These are phyloP conservation scores for Pseudevernia furfuracea DNA, from an alignment of 495 filamentous ascomycete species.

Conservation along the genomic window DNA sequence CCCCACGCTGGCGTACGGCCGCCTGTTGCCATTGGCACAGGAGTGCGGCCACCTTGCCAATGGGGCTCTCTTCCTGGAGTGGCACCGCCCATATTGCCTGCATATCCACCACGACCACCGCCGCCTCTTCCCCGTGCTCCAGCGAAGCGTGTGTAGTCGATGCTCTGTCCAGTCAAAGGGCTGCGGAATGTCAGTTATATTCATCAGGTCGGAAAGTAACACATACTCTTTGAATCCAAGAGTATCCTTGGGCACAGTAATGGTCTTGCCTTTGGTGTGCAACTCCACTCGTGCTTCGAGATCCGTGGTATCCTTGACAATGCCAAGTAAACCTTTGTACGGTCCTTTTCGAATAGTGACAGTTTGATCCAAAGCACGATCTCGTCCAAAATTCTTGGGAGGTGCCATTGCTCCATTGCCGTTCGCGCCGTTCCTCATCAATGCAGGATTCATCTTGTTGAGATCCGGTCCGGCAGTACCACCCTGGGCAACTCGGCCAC, in stretches of 20 bases:
- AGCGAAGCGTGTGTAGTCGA: constrained; percentile 58
- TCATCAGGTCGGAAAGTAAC: not conserved
- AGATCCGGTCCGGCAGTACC: constrained; percentile 59
- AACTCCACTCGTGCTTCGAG: constrained; percentile 80
- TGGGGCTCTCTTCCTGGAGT: constrained; percentile 29
- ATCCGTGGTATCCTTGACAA: constrained; percentile 88
- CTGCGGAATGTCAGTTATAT: constrained; percentile 26
- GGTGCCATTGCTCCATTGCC: constrained; percentile 57
- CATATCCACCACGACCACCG: constrained; percentile 38
- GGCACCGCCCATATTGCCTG: constrained; percentile 31
- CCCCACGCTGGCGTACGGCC: constrained; percentile 68
- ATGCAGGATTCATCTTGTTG: constrained; percentile 83
- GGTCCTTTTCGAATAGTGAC: constrained; percentile 75
- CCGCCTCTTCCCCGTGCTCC: constrained; percentile 49
- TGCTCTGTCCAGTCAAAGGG: constrained; percentile 61
- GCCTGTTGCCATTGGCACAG: constrained; percentile 45
- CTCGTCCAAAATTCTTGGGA: constrained; percentile 68
- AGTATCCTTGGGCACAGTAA: constrained; percentile 69
- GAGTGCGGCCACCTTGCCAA: constrained; percentile 61
- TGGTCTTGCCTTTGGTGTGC: constrained; percentile 81
- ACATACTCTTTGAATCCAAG: constrained; percentile 73
- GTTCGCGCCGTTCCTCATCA: constrained; percentile 54
- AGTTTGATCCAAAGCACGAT: constrained; percentile 84
- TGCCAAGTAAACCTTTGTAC: constrained; percentile 88
- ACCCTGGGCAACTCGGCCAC: constrained; percentile 55